phyloP scores from a whole-genome alignment of 441 rosid species.

The Viola pubescens region DNA sequence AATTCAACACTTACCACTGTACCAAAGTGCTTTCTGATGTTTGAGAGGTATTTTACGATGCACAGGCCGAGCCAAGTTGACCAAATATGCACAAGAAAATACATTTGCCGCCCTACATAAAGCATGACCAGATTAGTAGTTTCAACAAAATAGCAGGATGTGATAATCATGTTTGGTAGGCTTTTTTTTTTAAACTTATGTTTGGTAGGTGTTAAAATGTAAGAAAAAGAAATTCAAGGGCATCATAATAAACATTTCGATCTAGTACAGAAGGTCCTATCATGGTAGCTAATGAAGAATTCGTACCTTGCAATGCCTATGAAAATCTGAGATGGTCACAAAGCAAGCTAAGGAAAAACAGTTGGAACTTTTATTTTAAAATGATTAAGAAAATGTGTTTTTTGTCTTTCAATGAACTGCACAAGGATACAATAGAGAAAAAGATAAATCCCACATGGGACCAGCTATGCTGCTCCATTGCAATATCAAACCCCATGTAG shows the following conservation, averaged over 20 bases:
- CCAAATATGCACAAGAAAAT: slow-evolving; percentile 87
- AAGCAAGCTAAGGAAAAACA: slow-evolving; percentile 43
- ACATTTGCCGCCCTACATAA: slow-evolving; percentile 82
- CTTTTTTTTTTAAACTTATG: too few relatives aligned
- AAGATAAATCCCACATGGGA: slow-evolving; percentile 90
- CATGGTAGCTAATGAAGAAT: slow-evolving; percentile 9
- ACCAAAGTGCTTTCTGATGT: slow-evolving; percentile 98
- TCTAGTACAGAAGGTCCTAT: background rate
- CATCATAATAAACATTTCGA: background rate
- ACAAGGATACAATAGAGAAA: slow-evolving; percentile 95
- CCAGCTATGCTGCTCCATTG: slow-evolving; percentile 99
- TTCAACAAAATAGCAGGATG: slow-evolving; percentile 13
- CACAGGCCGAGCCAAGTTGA: slow-evolving; percentile 80
- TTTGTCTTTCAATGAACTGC: slow-evolving; percentile 4
- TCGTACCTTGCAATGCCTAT: slow-evolving; percentile 80
- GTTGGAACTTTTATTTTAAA: slow-evolving; percentile 11
- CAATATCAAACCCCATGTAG: slow-evolving; percentile 98
- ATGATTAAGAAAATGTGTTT: background rate
- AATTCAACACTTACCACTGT: slow-evolving; percentile 66
- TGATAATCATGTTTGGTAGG: background rate
- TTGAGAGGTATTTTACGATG: slow-evolving; percentile 71
- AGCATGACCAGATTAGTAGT: slow-evolving; percentile 22
- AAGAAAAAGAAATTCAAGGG: background rate
- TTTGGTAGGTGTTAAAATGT: background rate
- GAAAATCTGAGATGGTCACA: slow-evolving; percentile 48